These are phyloP conservation scores for Phytopythium helicoides DNA, from an alignment of 352 stramenopile species.

Conservation along the genomic window DNA sequence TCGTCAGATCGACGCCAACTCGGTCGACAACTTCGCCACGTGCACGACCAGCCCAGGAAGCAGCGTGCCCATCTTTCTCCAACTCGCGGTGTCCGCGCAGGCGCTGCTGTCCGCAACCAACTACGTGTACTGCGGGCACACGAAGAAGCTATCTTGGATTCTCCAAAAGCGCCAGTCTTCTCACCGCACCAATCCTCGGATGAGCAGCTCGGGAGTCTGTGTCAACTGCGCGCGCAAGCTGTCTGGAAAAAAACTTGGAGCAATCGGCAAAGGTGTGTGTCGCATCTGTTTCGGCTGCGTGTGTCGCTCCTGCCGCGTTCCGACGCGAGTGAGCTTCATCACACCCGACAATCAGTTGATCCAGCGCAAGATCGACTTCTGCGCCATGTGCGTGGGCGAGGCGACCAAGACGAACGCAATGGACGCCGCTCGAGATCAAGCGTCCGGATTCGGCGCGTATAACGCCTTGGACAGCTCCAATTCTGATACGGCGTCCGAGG, in stretches of 20 bases:
- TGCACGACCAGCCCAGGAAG: slow-evolving; percentile 24
- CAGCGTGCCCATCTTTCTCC: slow-evolving; percentile 24
- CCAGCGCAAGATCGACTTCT: slow-evolving; percentile 18
- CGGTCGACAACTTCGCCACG: slow-evolving; percentile 41
- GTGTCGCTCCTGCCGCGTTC: slow-evolving; percentile 3
- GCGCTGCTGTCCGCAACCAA: slow-evolving; percentile 22
- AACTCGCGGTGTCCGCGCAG: slow-evolving; percentile 19
- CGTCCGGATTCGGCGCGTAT: neutral
- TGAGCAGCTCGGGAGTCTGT: slow-evolving; percentile 16
- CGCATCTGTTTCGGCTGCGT: slow-evolving; percentile 2
- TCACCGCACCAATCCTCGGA: slow-evolving; percentile 14
- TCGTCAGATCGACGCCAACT: slow-evolving; percentile 35
- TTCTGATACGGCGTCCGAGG: slow-evolving; percentile 13
- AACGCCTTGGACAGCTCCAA: slow-evolving; percentile 13
- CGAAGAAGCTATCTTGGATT: slow-evolving; percentile 35
- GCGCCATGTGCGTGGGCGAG: slow-evolving; percentile 18
- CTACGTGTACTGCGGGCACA: slow-evolving; percentile 35
- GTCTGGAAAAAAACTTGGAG: slow-evolving; percentile 11
- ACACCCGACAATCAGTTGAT: slow-evolving; percentile 8
- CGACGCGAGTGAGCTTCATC: slow-evolving; percentile 9
- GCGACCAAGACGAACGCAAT: slow-evolving; percentile 13
- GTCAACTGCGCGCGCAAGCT: slow-evolving; percentile 21
- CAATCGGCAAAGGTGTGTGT: slow-evolving; percentile 11
- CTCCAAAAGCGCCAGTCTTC: slow-evolving; percentile 17
- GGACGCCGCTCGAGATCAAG: slow-evolving; percentile 6